Evolutionary conservation across 2,329 filamentous ascomycete species (phyloP), one percentile per base, ranked within the genome.

Genomic region (Anthostomella pinea): DNA sequence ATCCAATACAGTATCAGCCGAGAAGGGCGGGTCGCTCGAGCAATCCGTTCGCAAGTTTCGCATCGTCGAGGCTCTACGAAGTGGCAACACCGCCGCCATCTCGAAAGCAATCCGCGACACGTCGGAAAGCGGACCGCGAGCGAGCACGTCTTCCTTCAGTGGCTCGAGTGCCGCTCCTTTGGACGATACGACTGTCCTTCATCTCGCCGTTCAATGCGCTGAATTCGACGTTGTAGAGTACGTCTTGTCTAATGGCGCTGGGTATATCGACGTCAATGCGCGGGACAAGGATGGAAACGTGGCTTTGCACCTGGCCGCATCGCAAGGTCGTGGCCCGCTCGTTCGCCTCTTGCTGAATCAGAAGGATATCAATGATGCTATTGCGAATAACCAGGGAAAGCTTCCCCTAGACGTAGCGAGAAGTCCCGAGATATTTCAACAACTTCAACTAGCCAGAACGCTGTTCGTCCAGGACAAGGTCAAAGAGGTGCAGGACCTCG

Each of bases 211-310:
- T 28, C 93, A 98, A 65, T 97, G 91, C 64, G 91, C 93, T 32
- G 93, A 97, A 60, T 77, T 85, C 31, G 83, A 87, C 14, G 89
- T 98, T 18, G 85, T 98, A 35, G 90, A 98, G 60, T 96, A 91
- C 56, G 85, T 97, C n/a, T 68, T 98, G 27, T 90, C 88, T 2
- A 77, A 87, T 44, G 79, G 84, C 19, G 73, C 69, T 10, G 72
- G 70, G 26, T 68, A 69, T 34, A 70, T 94, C 36, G 89, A 97
- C 57, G 70, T 97, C 60, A 98, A 97, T 62, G 83, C 85, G 25
- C 81, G 86, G 43, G 93, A 98, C 65, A 85, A 85, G 51, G 91
- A 97, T 53, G 93, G 93, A 43, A 98, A 97, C 61, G 95, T 90
- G 1, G 83, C 93, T 15, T 75, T 98, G 34, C 91, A 97, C 61